These are phyloP conservation scores for Otatea glauca DNA, from an alignment of 176 grass and related monocot genomes.

Conservation along the genomic window DNA sequence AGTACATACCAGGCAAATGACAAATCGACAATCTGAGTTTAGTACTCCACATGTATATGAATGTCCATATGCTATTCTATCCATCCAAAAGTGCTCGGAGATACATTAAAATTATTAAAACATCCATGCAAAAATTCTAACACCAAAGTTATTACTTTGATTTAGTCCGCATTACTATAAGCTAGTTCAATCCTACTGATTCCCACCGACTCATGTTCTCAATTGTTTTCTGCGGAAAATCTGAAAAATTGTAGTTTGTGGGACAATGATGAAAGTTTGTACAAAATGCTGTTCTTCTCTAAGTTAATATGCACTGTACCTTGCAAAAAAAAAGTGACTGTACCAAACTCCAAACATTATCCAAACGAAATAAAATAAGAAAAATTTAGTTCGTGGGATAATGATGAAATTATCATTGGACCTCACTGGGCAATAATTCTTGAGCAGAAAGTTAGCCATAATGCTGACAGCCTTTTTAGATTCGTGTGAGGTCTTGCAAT, in stretches of 20 bases:
- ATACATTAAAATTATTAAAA: too few species aligned
- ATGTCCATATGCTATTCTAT: too few species aligned
- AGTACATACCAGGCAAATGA: too few species aligned
- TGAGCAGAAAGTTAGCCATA: slow-evolving; percentile 36
- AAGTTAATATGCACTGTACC: not conserved
- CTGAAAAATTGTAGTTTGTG: not conserved
- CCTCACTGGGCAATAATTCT: slow-evolving; percentile 31
- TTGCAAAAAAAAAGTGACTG: too few species aligned
- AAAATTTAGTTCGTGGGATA: slow-evolving; percentile 1
- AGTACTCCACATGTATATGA: too few species aligned
- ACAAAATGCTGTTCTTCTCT: not conserved
- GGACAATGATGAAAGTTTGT: not conserved
- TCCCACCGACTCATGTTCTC: too few species aligned
- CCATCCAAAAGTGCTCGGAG: too few species aligned
- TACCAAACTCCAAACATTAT: not conserved
- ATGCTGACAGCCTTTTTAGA: slow-evolving; percentile 40
- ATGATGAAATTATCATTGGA: slow-evolving; percentile 10
- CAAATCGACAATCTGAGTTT: too few species aligned
- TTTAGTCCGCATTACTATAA: too few species aligned
- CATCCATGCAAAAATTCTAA: too few species aligned
- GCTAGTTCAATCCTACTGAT: too few species aligned
- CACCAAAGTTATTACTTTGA: too few species aligned
- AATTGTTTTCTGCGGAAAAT: not conserved
- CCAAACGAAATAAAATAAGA: not conserved
- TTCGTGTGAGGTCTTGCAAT: slow-evolving; percentile 32